Conservation (phyloP, 139 green algal genomes). For the Tetraselmis striata region DNA sequence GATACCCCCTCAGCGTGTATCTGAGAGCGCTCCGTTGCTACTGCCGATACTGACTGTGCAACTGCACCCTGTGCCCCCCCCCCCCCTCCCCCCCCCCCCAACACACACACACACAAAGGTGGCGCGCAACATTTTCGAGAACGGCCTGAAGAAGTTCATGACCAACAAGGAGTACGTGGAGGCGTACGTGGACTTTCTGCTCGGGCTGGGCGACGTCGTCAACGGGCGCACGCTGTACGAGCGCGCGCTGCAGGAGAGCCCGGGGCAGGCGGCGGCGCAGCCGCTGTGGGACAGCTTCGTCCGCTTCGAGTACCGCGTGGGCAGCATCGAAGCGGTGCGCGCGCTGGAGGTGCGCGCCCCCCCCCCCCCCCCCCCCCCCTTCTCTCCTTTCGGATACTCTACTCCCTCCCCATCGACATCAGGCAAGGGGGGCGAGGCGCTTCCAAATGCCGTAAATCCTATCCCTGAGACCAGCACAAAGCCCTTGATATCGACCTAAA, state of each 20-base stretch:
- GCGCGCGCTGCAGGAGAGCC: slow-evolving; percentile 35
- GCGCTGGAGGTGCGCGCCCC: not conserved
- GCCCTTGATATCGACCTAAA: too few relatives aligned
- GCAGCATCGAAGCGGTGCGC: not conserved
- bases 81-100: too few relatives aligned
- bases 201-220: slow-evolving; percentile 62
- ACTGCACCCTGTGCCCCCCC: too few relatives aligned
- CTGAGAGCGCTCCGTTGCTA: too few relatives aligned
- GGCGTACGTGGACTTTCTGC: slow-evolving; percentile 57
- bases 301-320: not conserved
- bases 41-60: too few relatives aligned
- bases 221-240: slow-evolving; percentile 79
- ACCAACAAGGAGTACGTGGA: slow-evolving; percentile 62
- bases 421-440: too few relatives aligned
- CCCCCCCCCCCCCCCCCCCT: too few relatives aligned
- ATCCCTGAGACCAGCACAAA: too few relatives aligned
- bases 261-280: not conserved
- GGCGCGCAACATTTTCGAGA: slow-evolving; percentile 86
- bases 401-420: too few relatives aligned
- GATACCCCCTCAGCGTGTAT: slow-evolving; percentile 9
- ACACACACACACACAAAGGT: too few relatives aligned
- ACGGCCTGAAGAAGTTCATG: slow-evolving; percentile 70
- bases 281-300: not conserved
- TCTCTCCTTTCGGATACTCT: too few relatives aligned
- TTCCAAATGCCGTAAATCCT: too few relatives aligned